Conservation (phyloP, 768 basidiomycete species). For the Psilocybe cyanescens region DNA sequence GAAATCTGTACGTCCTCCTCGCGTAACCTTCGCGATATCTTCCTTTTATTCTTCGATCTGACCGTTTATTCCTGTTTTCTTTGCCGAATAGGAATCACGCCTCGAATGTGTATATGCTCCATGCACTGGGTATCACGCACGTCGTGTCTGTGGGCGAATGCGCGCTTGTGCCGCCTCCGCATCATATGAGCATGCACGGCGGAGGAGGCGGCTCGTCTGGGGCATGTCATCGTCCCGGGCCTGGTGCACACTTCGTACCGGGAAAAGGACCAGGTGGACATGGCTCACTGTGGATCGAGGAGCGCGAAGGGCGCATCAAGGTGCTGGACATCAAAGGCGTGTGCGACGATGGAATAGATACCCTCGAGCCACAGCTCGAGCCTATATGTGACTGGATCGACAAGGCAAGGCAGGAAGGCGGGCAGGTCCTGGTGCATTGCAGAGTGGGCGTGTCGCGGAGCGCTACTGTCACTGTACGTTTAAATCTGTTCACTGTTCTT, state of each 20-base stretch:
- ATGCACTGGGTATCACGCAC: slow-evolving; percentile 94
- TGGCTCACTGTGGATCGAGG: slow-evolving; percentile 86
- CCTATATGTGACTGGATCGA: slow-evolving; percentile 96
- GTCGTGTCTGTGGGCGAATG: slow-evolving; percentile 98
- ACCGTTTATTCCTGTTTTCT: too few species aligned
- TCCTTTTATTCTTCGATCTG: too few species aligned
- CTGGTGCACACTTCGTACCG: slow-evolving; percentile 39
- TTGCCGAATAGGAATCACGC: slow-evolving; percentile 79
- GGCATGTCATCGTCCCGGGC: slow-evolving; percentile 31
- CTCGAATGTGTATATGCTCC: slow-evolving; percentile 92
- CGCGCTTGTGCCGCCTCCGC: slow-evolving; percentile 80
- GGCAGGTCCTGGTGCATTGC: slow-evolving; percentile 94
- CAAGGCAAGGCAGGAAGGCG: slow-evolving; percentile 77
- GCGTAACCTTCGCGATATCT: too few species aligned
- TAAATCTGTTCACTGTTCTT: background rate
- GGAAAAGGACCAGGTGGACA: slow-evolving; percentile 55
- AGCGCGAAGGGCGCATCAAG: slow-evolving; percentile 86
- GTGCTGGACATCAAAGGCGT: slow-evolving; percentile 92
- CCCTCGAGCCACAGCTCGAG: slow-evolving; percentile 85
- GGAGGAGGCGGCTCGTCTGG: slow-evolving; percentile 11
- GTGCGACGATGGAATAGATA: slow-evolving; percentile 96
- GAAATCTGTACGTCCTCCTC: slow-evolving; percentile 75
- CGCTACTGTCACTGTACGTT: slow-evolving; percentile 85
- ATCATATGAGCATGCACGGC: slow-evolving; percentile 33
- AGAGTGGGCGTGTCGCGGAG: slow-evolving; percentile 98